Percentiles rank a stretch among this genome's conserved stretches.
Conservation (phyloP, 2,329 filamentous ascomycete genomes). For the Hypoxylon sp. region DNA sequence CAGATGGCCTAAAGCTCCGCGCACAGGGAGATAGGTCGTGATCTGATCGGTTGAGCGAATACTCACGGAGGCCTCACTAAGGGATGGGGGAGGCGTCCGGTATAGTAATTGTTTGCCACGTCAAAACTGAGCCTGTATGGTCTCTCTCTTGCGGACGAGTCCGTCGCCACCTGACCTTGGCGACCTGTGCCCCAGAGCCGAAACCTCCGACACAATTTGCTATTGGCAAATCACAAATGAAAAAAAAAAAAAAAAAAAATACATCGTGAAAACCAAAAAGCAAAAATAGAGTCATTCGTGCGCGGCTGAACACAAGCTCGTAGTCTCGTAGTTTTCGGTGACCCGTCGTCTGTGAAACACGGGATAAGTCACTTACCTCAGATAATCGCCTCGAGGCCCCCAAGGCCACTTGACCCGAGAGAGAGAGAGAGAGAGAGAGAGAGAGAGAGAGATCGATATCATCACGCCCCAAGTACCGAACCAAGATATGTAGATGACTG, state of each 20-base stretch:
- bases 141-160: background rate
- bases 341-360: background rate
- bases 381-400: background rate
- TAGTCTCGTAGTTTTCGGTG: too few relatives aligned
- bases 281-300: background rate
- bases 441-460: too few relatives aligned
- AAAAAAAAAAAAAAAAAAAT: too few relatives aligned
- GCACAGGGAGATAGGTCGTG: background rate
- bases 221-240: too few relatives aligned
- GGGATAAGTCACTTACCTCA: background rate
- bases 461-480: too few relatives aligned
- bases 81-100: too few relatives aligned
- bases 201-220: too few relatives aligned
- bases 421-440: too few relatives aligned
- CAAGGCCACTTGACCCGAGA: constrained; percentile 36
- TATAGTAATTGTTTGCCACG: background rate
- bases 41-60: background rate
- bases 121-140: too few relatives aligned
- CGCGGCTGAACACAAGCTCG: background rate
- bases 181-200: background rate
- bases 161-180: background rate
- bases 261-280: too few relatives aligned
- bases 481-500: constrained; percentile 3
- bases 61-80: background rate
- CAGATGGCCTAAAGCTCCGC: background rate